Conservation (phyloP, 2,329 filamentous ascomycete species). For the Polychaeton citri region DNA sequence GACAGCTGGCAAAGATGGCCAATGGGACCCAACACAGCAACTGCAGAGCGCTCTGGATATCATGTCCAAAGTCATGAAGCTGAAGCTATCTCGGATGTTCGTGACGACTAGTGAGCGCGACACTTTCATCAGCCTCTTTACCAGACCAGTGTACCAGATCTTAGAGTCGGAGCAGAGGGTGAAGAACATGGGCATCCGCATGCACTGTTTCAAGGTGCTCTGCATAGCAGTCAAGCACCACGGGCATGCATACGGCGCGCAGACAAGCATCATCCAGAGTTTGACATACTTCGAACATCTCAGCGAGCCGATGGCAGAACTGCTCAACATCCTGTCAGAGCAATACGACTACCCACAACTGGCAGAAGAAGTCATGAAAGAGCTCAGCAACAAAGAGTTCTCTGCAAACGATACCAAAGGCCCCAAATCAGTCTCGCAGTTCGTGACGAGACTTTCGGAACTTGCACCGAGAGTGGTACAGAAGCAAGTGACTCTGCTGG, state of each 20-base stretch:
- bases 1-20: conserved; percentile 50
- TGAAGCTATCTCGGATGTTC: conserved; percentile 88
- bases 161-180: conserved; percentile 87
- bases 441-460: conserved; percentile 86
- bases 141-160: conserved; percentile 82
- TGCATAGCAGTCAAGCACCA: conserved; percentile 97
- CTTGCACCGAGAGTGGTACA: conserved; percentile 83
- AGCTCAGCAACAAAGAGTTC: conserved; percentile 95
- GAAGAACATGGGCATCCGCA: conserved; percentile 77
- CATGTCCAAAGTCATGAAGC: conserved; percentile 90
- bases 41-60: conserved; percentile 78
- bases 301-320: conserved; percentile 98
- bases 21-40: conserved; percentile 81
- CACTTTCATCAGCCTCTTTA: conserved; percentile 85
- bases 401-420: conserved; percentile 92
- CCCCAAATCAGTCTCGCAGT: conserved; percentile 89
- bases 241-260: conserved; percentile 88
- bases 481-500: conserved; percentile 91
- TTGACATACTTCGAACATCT: conserved; percentile 96
- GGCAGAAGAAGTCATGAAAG: conserved; percentile 81
- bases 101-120: conserved; percentile 92
- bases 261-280: conserved; percentile 96
- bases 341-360: conserved; percentile 97
- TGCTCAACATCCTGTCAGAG: conserved; percentile 86
- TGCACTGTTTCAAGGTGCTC: conserved; percentile 94